A percentile compares a stretch with the other conserved stretches of the same genome.
Evolutionary conservation across 2,329 filamentous ascomycete species (phyloP).

Genomic region (Exophiala lecanii-corni): DNA sequence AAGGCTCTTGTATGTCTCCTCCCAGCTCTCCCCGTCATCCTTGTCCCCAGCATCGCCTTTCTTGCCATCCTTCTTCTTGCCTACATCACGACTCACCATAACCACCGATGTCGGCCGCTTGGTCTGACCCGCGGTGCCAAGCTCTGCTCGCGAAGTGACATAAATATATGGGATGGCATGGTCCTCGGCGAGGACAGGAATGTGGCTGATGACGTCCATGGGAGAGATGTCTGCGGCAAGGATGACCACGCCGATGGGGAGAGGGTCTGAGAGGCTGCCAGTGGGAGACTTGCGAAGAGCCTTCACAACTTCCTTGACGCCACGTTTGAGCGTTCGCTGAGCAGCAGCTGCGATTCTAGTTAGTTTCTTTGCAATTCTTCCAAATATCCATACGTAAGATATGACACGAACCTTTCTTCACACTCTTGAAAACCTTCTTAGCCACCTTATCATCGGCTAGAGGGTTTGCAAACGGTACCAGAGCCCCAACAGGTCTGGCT

Average conservation of each 20-base stretch:
- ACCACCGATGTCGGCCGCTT: slow-evolving; percentile 96
- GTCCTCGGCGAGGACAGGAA: slow-evolving; percentile 96
- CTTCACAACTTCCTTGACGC: slow-evolving; percentile 99
- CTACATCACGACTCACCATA: slow-evolving; percentile 62
- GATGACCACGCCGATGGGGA: slow-evolving; percentile 72
- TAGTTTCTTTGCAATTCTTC: neutral
- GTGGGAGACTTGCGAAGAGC: slow-evolving; percentile 87
- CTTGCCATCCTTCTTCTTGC: slow-evolving; percentile 48
- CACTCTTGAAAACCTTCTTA: slow-evolving; percentile 49
- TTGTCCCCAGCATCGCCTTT: slow-evolving; percentile 30
- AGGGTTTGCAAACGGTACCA: slow-evolving; percentile 48
- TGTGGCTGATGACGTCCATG: slow-evolving; percentile 97
- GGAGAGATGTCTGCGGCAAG: slow-evolving; percentile 97
- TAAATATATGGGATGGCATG: slow-evolving; percentile 97
- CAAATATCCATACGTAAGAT: slow-evolving; percentile 5
- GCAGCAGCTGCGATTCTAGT: slow-evolving; percentile 68
- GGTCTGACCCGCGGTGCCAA: slow-evolving; percentile 87
- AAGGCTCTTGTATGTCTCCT: slow-evolving; percentile 52
- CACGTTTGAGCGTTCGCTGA: slow-evolving; percentile 91
- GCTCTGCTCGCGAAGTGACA: slow-evolving; percentile 84
- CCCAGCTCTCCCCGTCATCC: slow-evolving; percentile 43
- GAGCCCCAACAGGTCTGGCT: slow-evolving; percentile 38
- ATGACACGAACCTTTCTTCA: slow-evolving; percentile 45
- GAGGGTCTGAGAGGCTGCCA: slow-evolving; percentile 50
- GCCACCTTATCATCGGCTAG: slow-evolving; percentile 47